Conservation (phyloP, 2,329 filamentous ascomycete species). For the Fusarium circinatum region DNA sequence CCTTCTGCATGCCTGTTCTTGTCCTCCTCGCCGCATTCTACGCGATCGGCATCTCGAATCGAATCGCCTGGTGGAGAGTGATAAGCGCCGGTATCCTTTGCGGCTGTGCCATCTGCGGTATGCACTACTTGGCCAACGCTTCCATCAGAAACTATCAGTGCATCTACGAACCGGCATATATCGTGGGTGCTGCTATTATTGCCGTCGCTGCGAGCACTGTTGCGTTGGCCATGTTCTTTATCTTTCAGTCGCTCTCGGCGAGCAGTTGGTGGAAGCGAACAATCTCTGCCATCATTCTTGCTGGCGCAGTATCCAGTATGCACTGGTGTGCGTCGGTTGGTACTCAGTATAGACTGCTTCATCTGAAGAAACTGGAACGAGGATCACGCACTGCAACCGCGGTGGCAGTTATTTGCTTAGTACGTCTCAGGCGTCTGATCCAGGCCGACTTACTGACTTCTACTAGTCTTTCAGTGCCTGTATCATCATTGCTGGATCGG, state of each 20-base stretch:
- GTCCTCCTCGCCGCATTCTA: constrained; percentile 81
- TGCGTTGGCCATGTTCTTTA: constrained; percentile 80
- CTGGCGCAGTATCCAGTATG: constrained; percentile 85
- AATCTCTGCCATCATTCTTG: constrained; percentile 74
- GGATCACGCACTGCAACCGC: constrained; percentile 69
- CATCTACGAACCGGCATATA: constrained; percentile 65
- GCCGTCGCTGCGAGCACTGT: constrained; percentile 76
- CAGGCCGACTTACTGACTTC: neutral
- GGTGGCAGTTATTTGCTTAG: constrained; percentile 78
- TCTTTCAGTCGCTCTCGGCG: constrained; percentile 79
- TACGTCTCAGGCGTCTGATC: constrained; percentile 50
- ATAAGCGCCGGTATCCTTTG: constrained; percentile 73
- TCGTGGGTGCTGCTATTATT: constrained; percentile 76
- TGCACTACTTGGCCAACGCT: constrained; percentile 88
- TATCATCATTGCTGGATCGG: constrained; percentile 65
- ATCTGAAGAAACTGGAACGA: constrained; percentile 47
- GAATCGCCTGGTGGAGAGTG: constrained; percentile 67
- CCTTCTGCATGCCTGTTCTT: constrained; percentile 57
- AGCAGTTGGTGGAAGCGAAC: constrained; percentile 80
- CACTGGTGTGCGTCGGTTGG: constrained; percentile 83
- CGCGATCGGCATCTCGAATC: constrained; percentile 69
- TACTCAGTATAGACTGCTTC: constrained; percentile 71
- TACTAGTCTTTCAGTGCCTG: constrained; percentile 69
- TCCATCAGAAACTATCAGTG: constrained; percentile 83
- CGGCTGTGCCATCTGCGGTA: constrained; percentile 80